Conservation (phyloP, 148 eudicot species). For the Spergularia bocconei region DNA sequence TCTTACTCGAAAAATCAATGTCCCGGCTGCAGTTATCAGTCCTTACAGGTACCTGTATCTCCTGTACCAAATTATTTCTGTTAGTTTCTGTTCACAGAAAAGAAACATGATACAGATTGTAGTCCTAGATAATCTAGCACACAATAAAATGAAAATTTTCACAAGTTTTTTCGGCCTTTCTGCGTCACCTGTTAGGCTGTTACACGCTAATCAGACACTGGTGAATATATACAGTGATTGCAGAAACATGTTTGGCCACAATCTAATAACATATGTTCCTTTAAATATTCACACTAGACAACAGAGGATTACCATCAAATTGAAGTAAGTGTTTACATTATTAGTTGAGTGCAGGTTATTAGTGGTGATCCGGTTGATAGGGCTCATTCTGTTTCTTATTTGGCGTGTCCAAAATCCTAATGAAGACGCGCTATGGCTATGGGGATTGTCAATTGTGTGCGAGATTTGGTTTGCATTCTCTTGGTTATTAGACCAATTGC, state of each 20-base stretch:
- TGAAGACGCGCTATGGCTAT: conserved; percentile 73
- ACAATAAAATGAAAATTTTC: too few species aligned
- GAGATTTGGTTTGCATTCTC: conserved; percentile 92
- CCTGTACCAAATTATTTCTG: too few species aligned
- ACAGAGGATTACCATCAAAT: conserved; percentile 5
- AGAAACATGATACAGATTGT: too few species aligned
- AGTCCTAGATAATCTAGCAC: too few species aligned
- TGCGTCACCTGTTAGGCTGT: too few species aligned
- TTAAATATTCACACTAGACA: not conserved
- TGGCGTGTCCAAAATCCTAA: conserved; percentile 74
- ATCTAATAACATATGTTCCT: not conserved
- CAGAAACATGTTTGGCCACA: too few species aligned
- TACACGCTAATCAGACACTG: too few species aligned
- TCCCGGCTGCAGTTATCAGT: conserved; percentile 64
- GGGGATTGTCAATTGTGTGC: conserved; percentile 72
- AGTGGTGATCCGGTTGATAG: conserved; percentile 58
- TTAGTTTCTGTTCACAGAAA: too few species aligned
- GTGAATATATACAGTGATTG: too few species aligned
- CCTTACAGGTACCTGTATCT: conserved; percentile 67
- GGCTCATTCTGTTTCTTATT: conserved; percentile 42
- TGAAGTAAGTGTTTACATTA: conserved; percentile 19
- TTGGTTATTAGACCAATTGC: conserved; percentile 86
- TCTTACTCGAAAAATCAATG: conserved; percentile 61
- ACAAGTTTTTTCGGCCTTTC: too few species aligned
- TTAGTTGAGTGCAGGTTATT: conserved; percentile 50